These are phyloP conservation scores for Rhizopus arrhizus DNA, from an alignment of 371 early-diverging fungal genomes.

Conservation along the genomic window DNA sequence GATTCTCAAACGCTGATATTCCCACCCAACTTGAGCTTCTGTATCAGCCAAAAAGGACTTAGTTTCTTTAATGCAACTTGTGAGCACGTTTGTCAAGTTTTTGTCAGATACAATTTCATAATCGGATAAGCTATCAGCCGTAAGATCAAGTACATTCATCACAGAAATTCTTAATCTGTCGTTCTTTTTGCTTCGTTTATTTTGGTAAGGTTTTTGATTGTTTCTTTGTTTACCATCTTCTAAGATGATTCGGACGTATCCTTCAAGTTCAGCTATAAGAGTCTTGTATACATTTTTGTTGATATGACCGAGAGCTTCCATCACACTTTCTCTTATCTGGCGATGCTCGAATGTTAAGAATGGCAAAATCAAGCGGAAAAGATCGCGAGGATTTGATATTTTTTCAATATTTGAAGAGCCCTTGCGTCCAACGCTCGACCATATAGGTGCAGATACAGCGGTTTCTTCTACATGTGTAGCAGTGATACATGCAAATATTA, in stretches of 20 bases:
- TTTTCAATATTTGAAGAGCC: constrained; percentile 54
- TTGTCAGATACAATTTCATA: constrained; percentile 65
- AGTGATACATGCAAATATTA: constrained; percentile 71
- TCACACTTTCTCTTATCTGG: constrained; percentile 73
- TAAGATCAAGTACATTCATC: constrained; percentile 73
- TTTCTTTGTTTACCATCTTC: constrained; percentile 68
- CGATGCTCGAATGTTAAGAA: constrained; percentile 73
- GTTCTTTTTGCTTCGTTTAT: constrained; percentile 64
- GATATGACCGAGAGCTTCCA: constrained; percentile 71
- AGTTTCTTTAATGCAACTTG: constrained; percentile 76
- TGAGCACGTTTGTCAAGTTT: constrained; percentile 61
- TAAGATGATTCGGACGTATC: constrained; percentile 60
- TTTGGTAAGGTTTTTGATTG: constrained; percentile 62
- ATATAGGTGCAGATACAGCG: constrained; percentile 27
- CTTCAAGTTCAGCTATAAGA: constrained; percentile 71
- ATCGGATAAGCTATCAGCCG: constrained; percentile 68
- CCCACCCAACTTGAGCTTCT: constrained; percentile 83
- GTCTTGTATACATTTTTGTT: constrained; percentile 69
- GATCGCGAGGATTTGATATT: constrained; percentile 60
- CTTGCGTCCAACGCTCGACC: constrained; percentile 59
- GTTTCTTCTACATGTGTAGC: constrained; percentile 44
- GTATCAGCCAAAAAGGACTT: constrained; percentile 67
- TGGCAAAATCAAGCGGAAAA: constrained; percentile 65
- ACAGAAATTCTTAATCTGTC: constrained; percentile 79
- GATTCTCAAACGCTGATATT: constrained; percentile 82